A percentile compares a stretch with the other conserved stretches of the same genome.
Conservation (phyloP, 352 stramenopile genomes). For the Blastocystis sp. region DNA sequence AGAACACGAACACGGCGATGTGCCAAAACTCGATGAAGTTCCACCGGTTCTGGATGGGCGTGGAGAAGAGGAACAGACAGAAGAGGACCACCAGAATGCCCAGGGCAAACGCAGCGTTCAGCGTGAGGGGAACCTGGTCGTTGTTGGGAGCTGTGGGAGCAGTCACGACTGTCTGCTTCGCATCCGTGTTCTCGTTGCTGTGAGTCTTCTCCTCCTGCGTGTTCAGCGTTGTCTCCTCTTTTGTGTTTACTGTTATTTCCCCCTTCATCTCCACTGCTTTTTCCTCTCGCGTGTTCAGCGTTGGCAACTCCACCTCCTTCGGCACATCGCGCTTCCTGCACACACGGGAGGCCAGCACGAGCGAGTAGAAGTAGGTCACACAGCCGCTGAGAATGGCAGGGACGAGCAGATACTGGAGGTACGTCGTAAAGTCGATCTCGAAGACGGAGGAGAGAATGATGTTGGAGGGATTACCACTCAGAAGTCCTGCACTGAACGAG, state of each 20-base stretch:
- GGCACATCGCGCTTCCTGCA: neutral
- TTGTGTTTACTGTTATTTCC: neutral
- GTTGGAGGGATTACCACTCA: constrained; percentile 60
- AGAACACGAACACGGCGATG: constrained; percentile 51
- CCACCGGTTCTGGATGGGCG: constrained; percentile 24
- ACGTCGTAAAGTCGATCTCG: constrained; percentile 47
- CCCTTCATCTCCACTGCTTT: neutral
- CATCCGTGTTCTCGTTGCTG: neutral
- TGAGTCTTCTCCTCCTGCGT: neutral
- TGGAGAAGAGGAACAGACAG: constrained; percentile 46
- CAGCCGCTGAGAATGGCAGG: constrained; percentile 37
- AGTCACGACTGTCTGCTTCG: neutral
- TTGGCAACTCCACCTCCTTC: neutral
- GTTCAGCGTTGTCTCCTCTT: neutral
- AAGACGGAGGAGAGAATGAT: constrained; percentile 61
- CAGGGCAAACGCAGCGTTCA: neutral
- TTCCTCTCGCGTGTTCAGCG: neutral
- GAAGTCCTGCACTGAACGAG: constrained; percentile 44
- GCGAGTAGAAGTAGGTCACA: constrained; percentile 19
- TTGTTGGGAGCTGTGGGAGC: neutral
- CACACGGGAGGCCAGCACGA: neutral
- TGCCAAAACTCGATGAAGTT: constrained; percentile 43
- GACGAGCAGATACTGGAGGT: constrained; percentile 47
- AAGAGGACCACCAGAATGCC: constrained; percentile 7
- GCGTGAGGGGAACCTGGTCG: neutral